Evolutionary conservation across 495 filamentous ascomycete species (phyloP), one percentile per base, ranked within the genome.

Genomic region (Xylaria grammica): DNA sequence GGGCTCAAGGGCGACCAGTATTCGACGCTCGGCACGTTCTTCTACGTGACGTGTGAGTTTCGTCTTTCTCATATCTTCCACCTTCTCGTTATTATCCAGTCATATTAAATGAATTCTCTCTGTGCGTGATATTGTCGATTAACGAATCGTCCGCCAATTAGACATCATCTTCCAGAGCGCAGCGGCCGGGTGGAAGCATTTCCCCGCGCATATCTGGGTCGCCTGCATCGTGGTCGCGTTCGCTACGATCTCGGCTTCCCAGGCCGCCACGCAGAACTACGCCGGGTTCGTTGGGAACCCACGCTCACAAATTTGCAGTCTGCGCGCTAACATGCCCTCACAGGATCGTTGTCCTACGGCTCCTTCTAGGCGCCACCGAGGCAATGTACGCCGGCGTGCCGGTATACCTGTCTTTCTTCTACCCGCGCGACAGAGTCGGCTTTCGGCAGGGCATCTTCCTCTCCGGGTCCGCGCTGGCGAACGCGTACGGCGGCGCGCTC

Each of bases 391-490:
- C 73, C 2, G 76, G 75, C 20, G 70, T 78, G 0, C 75, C 77
- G 6, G 42, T 79, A 0, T 81, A 79, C 63, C 68, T 80, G 64
- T 77, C 85, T 32, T 91, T 90, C 87, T 91, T 90, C 88, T 95
- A 95, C 69, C 86, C 86, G 51, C 85, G 91, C 10, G 80, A 81
- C n/a, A 91, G 92, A 75, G 89, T 90, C 10, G 90, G 92, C 69
- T 87, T 87, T 63, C 84, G 91, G 38, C 92, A 90, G 73, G 87
- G 83, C 58, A 93, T 94, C 81, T 93, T 94, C 80, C 92, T 93
- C 75, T 83, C 80, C 66, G 86, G 84, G 9, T 90, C 90, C 1
- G 87, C 87, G 13, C 77, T 92, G 32, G 89, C 90, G 11, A 89
- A 89, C 34, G 90, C 90, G 8, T 92, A 91, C 61, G 89, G 90